Conservation (phyloP, 2,329 filamentous ascomycete species). For the Neonectria sp. region DNA sequence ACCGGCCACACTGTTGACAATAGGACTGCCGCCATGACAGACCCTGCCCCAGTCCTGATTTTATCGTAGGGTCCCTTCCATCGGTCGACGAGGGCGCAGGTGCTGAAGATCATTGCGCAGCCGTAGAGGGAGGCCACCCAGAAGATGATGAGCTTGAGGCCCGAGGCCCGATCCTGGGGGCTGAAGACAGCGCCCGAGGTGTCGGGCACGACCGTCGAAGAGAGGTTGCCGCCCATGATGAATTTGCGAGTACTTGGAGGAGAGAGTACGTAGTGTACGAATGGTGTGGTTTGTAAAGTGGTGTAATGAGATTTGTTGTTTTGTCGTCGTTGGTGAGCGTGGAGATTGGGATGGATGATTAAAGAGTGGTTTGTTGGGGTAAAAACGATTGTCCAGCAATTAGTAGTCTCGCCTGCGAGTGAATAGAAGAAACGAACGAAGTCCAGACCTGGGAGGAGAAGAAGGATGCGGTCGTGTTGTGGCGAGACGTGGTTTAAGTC, state of each 20-base stretch:
- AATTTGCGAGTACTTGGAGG: constrained; percentile 6
- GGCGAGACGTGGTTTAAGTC: constrained; percentile 15
- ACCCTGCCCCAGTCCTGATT: constrained; percentile 46
- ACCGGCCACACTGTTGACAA: constrained; percentile 55
- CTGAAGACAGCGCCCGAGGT: constrained; percentile 54
- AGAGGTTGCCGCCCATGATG: constrained; percentile 60
- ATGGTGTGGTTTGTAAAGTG: neutral
- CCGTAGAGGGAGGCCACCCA: constrained; percentile 56
- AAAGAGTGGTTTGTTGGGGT: constrained; percentile 3
- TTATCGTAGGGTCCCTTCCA: constrained; percentile 58
- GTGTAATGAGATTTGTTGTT: neutral
- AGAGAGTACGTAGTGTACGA: too few relatives aligned
- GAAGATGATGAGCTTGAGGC: constrained; percentile 52
- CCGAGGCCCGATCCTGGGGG: constrained; percentile 48
- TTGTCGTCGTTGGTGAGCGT: neutral
- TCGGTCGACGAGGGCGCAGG: constrained; percentile 59
- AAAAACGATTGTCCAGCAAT: constrained; percentile 26
- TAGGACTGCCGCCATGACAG: constrained; percentile 51
- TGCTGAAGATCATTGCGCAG: constrained; percentile 60
- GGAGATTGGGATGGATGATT: neutral
- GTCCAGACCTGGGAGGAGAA: constrained; percentile 23
- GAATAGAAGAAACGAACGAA: constrained; percentile 29
- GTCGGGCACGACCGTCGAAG: constrained; percentile 55
- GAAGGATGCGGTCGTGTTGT: constrained; percentile 27
- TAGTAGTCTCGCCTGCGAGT: constrained; percentile 46